Conservation (phyloP, 495 filamentous ascomycete species). For the Cairneyella variabilis region DNA sequence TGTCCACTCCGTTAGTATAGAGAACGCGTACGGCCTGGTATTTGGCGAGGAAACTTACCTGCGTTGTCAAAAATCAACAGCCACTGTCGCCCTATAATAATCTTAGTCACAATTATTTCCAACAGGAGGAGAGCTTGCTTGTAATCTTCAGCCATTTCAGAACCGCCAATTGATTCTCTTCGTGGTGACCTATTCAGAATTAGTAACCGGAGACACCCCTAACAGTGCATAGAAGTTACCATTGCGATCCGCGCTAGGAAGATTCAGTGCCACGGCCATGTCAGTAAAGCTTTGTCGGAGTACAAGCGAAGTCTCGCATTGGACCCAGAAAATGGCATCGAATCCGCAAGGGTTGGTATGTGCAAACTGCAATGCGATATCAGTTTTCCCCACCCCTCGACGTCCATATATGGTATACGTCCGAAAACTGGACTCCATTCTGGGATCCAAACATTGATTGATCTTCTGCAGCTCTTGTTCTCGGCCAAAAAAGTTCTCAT, state of each 20-base stretch:
- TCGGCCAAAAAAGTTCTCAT: constrained; percentile 18
- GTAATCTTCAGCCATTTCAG: constrained; percentile 23
- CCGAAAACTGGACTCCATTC: neutral
- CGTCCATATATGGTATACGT: constrained; percentile 18
- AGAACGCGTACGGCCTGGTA: neutral
- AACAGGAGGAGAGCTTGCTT: constrained; percentile 6
- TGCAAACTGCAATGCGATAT: constrained; percentile 8
- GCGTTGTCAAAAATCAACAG: constrained; percentile 25
- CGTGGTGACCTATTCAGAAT: constrained; percentile 14
- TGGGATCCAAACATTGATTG: neutral
- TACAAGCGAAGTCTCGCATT: constrained; percentile 18
- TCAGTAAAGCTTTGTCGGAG: constrained; percentile 28
- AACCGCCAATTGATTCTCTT: constrained; percentile 23
- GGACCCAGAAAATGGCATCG: constrained; percentile 25
- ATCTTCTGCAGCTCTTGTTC: constrained; percentile 14
- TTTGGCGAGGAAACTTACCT: neutral
- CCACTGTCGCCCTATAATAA: constrained; percentile 12
- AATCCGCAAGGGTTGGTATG: constrained; percentile 8
- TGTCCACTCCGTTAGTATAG: neutral
- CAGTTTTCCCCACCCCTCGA: constrained; percentile 20
- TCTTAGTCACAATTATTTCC: neutral
- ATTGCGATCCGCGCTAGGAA: constrained; percentile 21
- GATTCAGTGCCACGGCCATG: constrained; percentile 19
- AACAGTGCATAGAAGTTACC: neutral
- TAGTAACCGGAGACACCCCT: neutral